Evolutionary conservation across 768 basidiomycete species (phyloP).

Genomic region (Leccinellum rugosiceps): DNA sequence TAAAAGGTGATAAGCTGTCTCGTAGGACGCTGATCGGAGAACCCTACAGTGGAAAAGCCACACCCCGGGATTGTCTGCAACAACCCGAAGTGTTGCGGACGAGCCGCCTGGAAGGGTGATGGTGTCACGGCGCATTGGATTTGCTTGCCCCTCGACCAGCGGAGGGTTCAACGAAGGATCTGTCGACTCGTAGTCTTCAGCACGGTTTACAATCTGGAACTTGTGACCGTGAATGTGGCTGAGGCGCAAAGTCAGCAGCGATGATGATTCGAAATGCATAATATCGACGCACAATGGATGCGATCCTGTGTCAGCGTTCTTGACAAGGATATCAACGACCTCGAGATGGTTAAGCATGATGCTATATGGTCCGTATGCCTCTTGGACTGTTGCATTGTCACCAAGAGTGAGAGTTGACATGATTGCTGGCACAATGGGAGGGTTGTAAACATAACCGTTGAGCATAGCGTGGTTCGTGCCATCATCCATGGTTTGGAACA

Average conservation of each 20-base stretch:
- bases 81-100: conserved; percentile 70
- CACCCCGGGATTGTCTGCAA: conserved; percentile 90
- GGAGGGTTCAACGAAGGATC: conserved; percentile 82
- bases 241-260: not conserved
- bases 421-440: conserved; percentile 70
- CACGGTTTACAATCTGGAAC: conserved; percentile 74
- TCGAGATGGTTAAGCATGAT: conserved; percentile 74
- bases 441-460: conserved; percentile 66
- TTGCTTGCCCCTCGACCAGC: conserved; percentile 69
- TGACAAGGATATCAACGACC: conserved; percentile 73
- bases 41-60: conserved; percentile 81
- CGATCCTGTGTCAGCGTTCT: conserved; percentile 68
- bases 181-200: conserved; percentile 63
- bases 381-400: conserved; percentile 56
- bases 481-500: conserved; percentile 82
- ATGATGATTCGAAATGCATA: not conserved
- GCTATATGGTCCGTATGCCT: conserved; percentile 77
- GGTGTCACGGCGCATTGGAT: conserved; percentile 93
- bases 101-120: conserved; percentile 67
- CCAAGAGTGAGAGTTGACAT: conserved; percentile 79
- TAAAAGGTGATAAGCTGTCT: not conserved
- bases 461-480: conserved; percentile 84
- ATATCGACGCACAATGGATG: conserved; percentile 74
- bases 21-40: not conserved
- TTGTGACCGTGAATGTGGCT: conserved; percentile 94